Conservation (phyloP, 2,329 filamentous ascomycete species). For the Calonectria henricotiae region DNA sequence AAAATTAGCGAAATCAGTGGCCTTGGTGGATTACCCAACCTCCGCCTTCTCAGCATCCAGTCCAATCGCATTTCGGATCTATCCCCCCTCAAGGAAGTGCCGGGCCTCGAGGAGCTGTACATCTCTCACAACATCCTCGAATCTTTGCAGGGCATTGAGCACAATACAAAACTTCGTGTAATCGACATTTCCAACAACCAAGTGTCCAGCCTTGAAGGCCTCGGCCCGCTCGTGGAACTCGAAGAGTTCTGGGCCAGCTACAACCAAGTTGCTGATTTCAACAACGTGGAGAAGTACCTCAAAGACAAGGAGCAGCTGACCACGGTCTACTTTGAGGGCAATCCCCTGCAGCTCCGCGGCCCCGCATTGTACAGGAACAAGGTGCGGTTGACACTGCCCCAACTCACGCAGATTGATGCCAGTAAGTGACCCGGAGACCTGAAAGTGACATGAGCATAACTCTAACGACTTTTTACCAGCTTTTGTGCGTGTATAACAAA, state of each 20-base stretch:
- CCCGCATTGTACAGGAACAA: conserved; percentile 97
- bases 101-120: conserved; percentile 91
- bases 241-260: conserved; percentile 97
- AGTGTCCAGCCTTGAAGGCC: conserved; percentile 81
- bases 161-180: conserved; percentile 78
- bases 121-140: conserved; percentile 95
- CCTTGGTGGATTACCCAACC: conserved; percentile 81
- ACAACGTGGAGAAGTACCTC: conserved; percentile 85
- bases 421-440: conserved; percentile 76
- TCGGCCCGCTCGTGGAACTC: conserved; percentile 79
- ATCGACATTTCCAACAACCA: conserved; percentile 94
- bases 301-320: conserved; percentile 84
- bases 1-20: conserved; percentile 90
- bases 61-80: conserved; percentile 92
- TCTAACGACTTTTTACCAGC: conserved; percentile 46
- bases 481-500: conserved; percentile 54
- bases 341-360: conserved; percentile 84
- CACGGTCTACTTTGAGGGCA: conserved; percentile 97
- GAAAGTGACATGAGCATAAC: background rate
- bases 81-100: conserved; percentile 80
- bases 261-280: conserved; percentile 85
- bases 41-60: conserved; percentile 93
- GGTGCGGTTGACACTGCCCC: conserved; percentile 87
- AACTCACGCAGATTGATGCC: conserved; percentile 95
- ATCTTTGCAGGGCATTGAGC: conserved; percentile 81